Evolutionary conservation across 352 stramenopile genomes (phyloP).

Genomic region (Pythium vanterpoolii): DNA sequence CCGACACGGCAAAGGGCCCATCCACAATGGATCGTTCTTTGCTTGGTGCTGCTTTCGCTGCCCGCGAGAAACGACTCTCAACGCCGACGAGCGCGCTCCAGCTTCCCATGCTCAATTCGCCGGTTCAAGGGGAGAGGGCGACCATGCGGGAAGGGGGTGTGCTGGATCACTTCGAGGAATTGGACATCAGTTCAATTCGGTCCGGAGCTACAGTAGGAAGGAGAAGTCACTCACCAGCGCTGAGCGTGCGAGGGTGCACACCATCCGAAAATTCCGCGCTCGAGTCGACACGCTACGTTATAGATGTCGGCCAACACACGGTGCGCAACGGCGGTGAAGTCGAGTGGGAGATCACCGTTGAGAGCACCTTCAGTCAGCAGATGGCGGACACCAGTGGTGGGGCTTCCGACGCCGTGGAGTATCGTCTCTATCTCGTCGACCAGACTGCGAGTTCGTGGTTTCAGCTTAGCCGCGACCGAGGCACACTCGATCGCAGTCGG

Average conservation of each 20-base stretch:
- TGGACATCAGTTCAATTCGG: constrained; percentile 66
- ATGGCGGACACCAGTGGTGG: constrained; percentile 21
- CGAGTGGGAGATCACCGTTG: constrained; percentile 88
- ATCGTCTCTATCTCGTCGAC: constrained; percentile 72
- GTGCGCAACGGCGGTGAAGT: constrained; percentile 84
- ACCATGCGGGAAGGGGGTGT: constrained; percentile 41
- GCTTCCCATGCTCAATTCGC: constrained; percentile 22
- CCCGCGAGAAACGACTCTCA: constrained; percentile 52
- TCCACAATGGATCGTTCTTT: constrained; percentile 27
- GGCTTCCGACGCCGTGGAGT: constrained; percentile 64
- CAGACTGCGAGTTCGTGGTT: constrained; percentile 74
- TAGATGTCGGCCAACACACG: constrained; percentile 85
- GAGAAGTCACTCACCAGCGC: constrained; percentile 51
- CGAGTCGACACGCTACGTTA: constrained; percentile 80
- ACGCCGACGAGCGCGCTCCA: constrained; percentile 45
- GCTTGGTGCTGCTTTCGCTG: constrained; percentile 58
- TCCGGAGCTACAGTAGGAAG: constrained; percentile 30
- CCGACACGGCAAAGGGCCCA: constrained; percentile 1
- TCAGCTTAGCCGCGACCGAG: constrained; percentile 75
- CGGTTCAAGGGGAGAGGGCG: background rate
- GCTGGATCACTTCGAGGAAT: constrained; percentile 76
- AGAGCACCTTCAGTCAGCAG: constrained; percentile 57
- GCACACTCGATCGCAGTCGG: constrained; percentile 62
- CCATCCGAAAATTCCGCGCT: constrained; percentile 79
- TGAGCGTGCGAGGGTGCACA: constrained; percentile 77